phyloP scores from a whole-genome alignment of 805 yeast genomes.

The Diddensiella santjacobensis region DNA sequence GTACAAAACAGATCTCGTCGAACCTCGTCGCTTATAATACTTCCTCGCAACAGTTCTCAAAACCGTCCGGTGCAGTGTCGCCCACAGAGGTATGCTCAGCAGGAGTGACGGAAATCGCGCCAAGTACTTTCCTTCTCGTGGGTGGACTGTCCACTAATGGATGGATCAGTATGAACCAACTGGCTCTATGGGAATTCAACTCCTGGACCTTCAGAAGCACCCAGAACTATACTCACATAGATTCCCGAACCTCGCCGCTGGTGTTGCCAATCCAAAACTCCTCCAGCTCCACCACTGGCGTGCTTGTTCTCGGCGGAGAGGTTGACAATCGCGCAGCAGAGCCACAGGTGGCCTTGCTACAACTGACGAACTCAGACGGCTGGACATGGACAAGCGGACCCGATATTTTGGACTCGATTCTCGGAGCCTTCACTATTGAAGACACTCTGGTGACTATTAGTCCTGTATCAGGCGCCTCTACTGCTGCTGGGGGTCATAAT shows the following conservation, averaged over 20 bases:
- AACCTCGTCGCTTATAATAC: constrained; percentile 25
- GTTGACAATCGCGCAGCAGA: constrained; percentile 37
- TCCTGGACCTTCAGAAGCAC: constrained; percentile 59
- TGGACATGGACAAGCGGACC: constrained; percentile 42
- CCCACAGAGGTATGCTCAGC: constrained; percentile 30
- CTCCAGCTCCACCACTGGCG: constrained; percentile 18
- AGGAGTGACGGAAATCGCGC: constrained; percentile 19
- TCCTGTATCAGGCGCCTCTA: background rate
- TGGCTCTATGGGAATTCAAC: constrained; percentile 67
- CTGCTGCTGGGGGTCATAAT: too few species aligned
- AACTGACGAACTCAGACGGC: constrained; percentile 29
- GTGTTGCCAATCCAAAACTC: constrained; percentile 50
- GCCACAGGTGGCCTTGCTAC: constrained; percentile 44
- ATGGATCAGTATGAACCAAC: constrained; percentile 70
- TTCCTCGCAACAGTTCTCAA: constrained; percentile 16
- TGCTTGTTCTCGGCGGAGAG: constrained; percentile 62
- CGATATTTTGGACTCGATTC: constrained; percentile 11
- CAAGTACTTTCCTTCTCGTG: constrained; percentile 40
- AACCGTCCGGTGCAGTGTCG: constrained; percentile 15
- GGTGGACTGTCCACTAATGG: constrained; percentile 64
- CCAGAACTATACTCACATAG: constrained; percentile 37
- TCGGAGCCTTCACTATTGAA: constrained; percentile 18
- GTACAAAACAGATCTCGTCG: constrained; percentile 14
- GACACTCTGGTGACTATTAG: constrained; percentile 31
- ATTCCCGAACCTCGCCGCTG: constrained; percentile 52